These are phyloP conservation scores for Sisymbrium altissimum DNA, from an alignment of 345 rosid species.

Conservation along the genomic window DNA sequence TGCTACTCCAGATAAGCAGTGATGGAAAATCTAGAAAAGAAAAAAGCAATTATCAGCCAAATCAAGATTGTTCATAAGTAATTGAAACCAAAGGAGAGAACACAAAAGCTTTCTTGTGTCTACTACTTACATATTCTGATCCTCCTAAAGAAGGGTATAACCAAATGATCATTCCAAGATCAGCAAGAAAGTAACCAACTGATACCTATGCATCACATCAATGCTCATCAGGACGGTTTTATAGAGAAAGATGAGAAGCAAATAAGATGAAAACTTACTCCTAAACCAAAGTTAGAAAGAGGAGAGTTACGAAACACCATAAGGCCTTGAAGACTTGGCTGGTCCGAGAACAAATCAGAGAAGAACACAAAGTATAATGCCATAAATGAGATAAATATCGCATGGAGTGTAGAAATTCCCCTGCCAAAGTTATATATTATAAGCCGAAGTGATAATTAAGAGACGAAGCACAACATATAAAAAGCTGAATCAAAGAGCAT, in stretches of 20 bases:
- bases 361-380: slow-evolving; percentile 72
- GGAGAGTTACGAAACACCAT: slow-evolving; percentile 59
- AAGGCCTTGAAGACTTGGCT: slow-evolving; percentile 34
- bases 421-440: slow-evolving; percentile 39
- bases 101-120: background rate
- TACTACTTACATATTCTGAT: slow-evolving; percentile 72
- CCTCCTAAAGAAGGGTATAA: slow-evolving; percentile 85
- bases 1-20: slow-evolving; percentile 55
- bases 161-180: slow-evolving; percentile 82
- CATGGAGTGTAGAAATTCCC: slow-evolving; percentile 77
- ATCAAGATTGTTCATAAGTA: background rate
- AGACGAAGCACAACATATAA: background rate
- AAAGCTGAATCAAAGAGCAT: background rate
- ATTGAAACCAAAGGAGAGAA: background rate
- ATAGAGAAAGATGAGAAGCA: background rate
- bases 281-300: slow-evolving; percentile 65
- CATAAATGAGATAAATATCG: slow-evolving; percentile 54
- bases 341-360: slow-evolving; percentile 68
- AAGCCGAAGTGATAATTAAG: slow-evolving; percentile 2
- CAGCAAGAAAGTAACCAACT: slow-evolving; percentile 81
- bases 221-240: background rate
- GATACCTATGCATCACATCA: slow-evolving; percentile 66
- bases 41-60: background rate
- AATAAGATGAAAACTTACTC: slow-evolving; percentile 42
- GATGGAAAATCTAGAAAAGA: slow-evolving; percentile 67